phyloP scores from a whole-genome alignment of 805 yeast genomes.

The Ogataea salicorniae region DNA sequence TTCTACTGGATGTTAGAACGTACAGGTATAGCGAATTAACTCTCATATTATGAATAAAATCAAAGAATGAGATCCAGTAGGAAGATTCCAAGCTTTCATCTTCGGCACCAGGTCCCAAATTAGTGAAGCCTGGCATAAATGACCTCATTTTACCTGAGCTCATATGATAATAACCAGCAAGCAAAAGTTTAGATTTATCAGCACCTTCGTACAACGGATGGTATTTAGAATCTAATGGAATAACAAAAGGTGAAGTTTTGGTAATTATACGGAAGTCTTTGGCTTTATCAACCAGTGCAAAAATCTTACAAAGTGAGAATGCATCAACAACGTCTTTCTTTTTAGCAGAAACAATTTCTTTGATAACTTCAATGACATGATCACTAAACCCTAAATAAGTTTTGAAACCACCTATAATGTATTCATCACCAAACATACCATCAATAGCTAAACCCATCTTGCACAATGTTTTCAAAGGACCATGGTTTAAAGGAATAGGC shows the following conservation, averaged over 20 bases:
- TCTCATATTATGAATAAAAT: constrained; percentile 28
- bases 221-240: constrained; percentile 19
- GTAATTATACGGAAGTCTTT: constrained; percentile 19
- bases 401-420: constrained; percentile 21
- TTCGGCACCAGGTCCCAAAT: too few species aligned
- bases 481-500: constrained; percentile 24
- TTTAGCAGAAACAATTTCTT: constrained; percentile 18
- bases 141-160: constrained; percentile 10
- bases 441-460: constrained; percentile 25
- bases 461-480: constrained; percentile 17
- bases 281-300: constrained; percentile 21
- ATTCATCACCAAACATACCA: constrained; percentile 12
- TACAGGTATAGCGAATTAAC: constrained; percentile 32
- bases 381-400: constrained; percentile 26
- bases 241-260: constrained; percentile 19
- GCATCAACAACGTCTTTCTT: constrained; percentile 8
- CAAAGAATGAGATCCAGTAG: constrained; percentile 26
- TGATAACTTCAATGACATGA: constrained; percentile 21
- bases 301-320: constrained; percentile 13
- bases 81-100: constrained; percentile 7
- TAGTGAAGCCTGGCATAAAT: not conserved
- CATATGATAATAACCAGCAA: constrained; percentile 20
- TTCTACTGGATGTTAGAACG: constrained; percentile 28
- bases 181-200: constrained; percentile 16
- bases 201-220: constrained; percentile 28